These are phyloP conservation scores for Cladosporium sp. DNA, from an alignment of 2,329 filamentous ascomycete species.

Conservation along the genomic window DNA sequence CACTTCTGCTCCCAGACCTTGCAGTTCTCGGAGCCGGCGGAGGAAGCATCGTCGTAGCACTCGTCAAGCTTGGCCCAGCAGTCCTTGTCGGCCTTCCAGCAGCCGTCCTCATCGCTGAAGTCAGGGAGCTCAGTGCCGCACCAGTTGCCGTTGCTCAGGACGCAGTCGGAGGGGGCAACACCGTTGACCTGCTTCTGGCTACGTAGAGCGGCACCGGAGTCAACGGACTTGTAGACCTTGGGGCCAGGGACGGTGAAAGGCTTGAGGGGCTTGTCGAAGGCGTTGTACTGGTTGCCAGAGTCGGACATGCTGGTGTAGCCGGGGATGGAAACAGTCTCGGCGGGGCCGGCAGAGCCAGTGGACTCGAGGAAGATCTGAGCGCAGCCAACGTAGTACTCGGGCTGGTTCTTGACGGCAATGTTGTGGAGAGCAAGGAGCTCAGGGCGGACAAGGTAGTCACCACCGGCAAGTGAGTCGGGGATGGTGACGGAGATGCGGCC, in stretches of 20 bases:
- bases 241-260: constrained; percentile 63
- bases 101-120: constrained; percentile 50
- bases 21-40: constrained; percentile 61
- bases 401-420: constrained; percentile 51
- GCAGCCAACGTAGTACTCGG: constrained; percentile 74
- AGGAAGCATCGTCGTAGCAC: constrained; percentile 61
- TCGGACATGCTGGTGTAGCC: constrained; percentile 61
- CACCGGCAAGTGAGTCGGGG: constrained; percentile 60
- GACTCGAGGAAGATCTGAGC: constrained; percentile 67
- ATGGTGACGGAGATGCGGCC: constrained; percentile 65
- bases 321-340: constrained; percentile 65
- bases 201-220: constrained; percentile 23
- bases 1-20: constrained; percentile 65
- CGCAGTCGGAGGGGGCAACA: constrained; percentile 56
- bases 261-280: constrained; percentile 57
- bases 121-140: constrained; percentile 61
- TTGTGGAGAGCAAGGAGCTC: constrained; percentile 70
- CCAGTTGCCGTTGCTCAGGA: constrained; percentile 72
- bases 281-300: constrained; percentile 62
- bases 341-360: constrained; percentile 49
- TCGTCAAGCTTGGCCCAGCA: constrained; percentile 58
- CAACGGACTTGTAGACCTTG: constrained; percentile 46
- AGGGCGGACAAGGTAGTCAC: constrained; percentile 70
- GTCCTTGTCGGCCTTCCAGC: constrained; percentile 25
- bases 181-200: constrained; percentile 45